Conservation (phyloP, 768 basidiomycete genomes). For the Pulveroboletus ravenelii region DNA sequence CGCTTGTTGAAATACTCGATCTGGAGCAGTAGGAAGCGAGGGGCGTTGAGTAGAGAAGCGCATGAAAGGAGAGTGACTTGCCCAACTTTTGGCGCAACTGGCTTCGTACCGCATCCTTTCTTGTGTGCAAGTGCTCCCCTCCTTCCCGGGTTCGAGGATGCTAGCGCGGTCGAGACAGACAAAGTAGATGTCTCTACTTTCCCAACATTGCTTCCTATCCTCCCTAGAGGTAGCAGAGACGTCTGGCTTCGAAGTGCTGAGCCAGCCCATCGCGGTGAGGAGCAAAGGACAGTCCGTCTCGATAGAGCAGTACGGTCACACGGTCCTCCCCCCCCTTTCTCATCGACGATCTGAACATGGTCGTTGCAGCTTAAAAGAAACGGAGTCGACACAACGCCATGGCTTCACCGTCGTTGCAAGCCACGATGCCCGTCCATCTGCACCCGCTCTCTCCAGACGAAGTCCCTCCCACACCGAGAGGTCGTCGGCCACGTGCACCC, state of each 20-base stretch:
- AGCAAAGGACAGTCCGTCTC: background rate
- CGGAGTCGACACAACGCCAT: constrained; percentile 7
- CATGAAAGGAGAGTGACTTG: constrained; percentile 34
- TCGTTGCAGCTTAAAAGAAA: background rate
- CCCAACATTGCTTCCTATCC: constrained; percentile 84
- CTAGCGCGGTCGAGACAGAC: constrained; percentile 68
- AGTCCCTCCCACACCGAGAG: constrained; percentile 31
- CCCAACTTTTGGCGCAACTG: constrained; percentile 88
- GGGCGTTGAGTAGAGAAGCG: constrained; percentile 1
- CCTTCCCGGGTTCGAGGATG: constrained; percentile 74
- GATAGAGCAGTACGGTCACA: constrained; percentile 12
- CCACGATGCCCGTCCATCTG: constrained; percentile 57
- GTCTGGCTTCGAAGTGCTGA: constrained; percentile 35
- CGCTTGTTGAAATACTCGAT: constrained; percentile 95
- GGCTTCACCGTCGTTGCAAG: constrained; percentile 24
- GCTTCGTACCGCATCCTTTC: constrained; percentile 60
- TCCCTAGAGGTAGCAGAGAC: constrained; percentile 45
- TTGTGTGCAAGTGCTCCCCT: constrained; percentile 50
- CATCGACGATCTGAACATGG: constrained; percentile 6
- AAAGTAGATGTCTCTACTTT: constrained; percentile 78
- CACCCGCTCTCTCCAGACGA: constrained; percentile 71
- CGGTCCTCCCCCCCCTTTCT: constrained; percentile 2
- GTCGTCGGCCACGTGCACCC: constrained; percentile 44
- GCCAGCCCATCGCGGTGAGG: constrained; percentile 31
- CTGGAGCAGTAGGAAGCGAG: constrained; percentile 36